Evolutionary conservation across 805 yeast species (phyloP), one percentile per base, ranked within the genome.

Genomic region (Metschnikowia amazonensis): DNA sequence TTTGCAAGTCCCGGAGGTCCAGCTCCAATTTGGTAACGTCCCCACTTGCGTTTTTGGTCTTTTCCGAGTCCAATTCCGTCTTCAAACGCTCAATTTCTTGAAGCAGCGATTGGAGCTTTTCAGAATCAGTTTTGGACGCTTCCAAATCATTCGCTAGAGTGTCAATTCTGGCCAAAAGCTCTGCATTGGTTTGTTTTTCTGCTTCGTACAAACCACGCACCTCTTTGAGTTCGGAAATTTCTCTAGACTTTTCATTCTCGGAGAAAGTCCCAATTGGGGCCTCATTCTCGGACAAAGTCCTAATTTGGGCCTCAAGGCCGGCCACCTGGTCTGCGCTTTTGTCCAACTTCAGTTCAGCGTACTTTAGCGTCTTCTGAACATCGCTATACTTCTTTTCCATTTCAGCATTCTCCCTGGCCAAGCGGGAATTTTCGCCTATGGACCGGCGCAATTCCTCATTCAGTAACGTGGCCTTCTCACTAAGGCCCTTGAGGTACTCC

Each of bases 401-500:
- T 11, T 45, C 49, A 4, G 49, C 51, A 23, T 50, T 49, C n/a
- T 49, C 48, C 30, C 37, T 37, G 3, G 29, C 28, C 13, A 54
- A 30, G 8, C 46, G 42, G 18, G 53, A 35, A 8, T 50, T 62
- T 27, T 69, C 72, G 23, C 65, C 58, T 0, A 69, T 50, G 4
- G 76, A 58, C 25, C 76, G 72, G 44, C 82, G 73, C 57, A 90
- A 65, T 59, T 92, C 97, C 1, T 72, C 75, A 53, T 76, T 80
- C 47, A 84, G 69, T 66, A 90, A 61, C 1, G 69, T 70, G 27
- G 77, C 80, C 57, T 86, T 85, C 42, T 79, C 72, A 17, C 75
- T 76, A 42, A 86, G 62, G 25, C 86, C 82, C 31, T 74, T 70
- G 41, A 92, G 72, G 62, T 82, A 90, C 33, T 84, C 89, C 28